Evolutionary conservation across 257 asterid species (phyloP).

Genomic region (Solanum tacnaense): DNA sequence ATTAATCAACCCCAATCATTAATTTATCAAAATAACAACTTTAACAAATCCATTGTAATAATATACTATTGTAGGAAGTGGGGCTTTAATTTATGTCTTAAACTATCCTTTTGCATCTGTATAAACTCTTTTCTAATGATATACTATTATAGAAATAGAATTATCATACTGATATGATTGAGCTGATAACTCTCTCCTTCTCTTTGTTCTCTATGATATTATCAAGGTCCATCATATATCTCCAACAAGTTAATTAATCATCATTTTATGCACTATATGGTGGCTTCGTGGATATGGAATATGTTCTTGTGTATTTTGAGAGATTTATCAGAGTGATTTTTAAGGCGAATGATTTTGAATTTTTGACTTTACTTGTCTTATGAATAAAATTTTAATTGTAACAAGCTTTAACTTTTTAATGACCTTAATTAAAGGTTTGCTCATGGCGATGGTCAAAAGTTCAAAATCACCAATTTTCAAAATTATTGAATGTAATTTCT

Average conservation of each 20-base stretch:
- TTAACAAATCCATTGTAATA: too few species aligned
- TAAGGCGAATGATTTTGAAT: not conserved
- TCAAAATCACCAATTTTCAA: too few species aligned
- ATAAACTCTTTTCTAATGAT: too few species aligned
- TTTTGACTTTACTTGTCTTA: too few species aligned
- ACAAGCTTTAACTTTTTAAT: not conserved
- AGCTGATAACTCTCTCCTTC: not conserved
- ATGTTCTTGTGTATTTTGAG: not conserved
- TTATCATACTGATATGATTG: not conserved
- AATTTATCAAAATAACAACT: too few species aligned
- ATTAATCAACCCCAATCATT: too few species aligned
- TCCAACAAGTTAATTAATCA: not conserved
- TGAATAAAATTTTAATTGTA: too few species aligned
- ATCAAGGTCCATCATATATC: not conserved
- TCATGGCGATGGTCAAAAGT: not conserved
- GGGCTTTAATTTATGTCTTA: too few species aligned
- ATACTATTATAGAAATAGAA: not conserved
- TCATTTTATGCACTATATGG: not conserved
- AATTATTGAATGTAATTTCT: not conserved
- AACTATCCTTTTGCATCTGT: too few species aligned
- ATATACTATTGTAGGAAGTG: too few species aligned
- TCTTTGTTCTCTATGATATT: not conserved
- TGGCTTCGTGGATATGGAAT: not conserved
- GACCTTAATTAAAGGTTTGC: not conserved
- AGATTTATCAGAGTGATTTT: not conserved